Evolutionary conservation across 192 early-diverging fungal species (phyloP).

Genomic region (Linnemannia schmuckeri): DNA sequence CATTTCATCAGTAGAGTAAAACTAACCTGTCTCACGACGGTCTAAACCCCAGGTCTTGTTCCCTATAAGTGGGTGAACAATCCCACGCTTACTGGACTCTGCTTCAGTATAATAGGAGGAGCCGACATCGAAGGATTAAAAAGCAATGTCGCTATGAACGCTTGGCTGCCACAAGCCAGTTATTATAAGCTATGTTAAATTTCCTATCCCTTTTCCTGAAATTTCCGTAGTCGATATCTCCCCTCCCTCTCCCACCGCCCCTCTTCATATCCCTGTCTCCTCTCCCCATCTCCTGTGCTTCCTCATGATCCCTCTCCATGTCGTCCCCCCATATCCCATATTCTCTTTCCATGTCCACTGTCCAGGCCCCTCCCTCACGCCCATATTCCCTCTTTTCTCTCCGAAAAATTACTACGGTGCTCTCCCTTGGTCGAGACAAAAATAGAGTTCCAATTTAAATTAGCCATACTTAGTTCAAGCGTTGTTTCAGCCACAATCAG

Average conservation of each 20-base stretch:
- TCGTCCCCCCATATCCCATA: not conserved
- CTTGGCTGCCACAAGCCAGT: too few relatives aligned
- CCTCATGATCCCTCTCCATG: not conserved
- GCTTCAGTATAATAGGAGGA: slow-evolving; percentile 80
- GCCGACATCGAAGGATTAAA: too few relatives aligned
- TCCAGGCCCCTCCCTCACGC: not conserved
- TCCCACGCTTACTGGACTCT: slow-evolving; percentile 87
- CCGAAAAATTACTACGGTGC: not conserved
- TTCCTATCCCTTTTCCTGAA: too few relatives aligned
- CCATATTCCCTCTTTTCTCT: not conserved
- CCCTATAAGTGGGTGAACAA: slow-evolving; percentile 91
- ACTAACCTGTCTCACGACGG: slow-evolving; percentile 96
- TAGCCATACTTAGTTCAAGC: too few relatives aligned
- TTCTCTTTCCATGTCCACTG: not conserved
- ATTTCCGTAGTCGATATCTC: too few relatives aligned
- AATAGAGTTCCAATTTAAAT: too few relatives aligned
- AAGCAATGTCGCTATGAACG: too few relatives aligned
- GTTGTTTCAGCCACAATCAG: too few relatives aligned
- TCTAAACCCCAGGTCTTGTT: slow-evolving; percentile 94
- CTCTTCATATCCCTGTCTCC: too few relatives aligned
- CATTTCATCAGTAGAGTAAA: slow-evolving; percentile 90
- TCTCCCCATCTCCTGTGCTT: not conserved
- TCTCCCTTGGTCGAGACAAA: too few relatives aligned
- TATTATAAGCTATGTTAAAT: too few relatives aligned
- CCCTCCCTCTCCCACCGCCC: too few relatives aligned